These are phyloP conservation scores for Boechera stricta DNA, from an alignment of 345 rosid species.

Conservation along the genomic window DNA sequence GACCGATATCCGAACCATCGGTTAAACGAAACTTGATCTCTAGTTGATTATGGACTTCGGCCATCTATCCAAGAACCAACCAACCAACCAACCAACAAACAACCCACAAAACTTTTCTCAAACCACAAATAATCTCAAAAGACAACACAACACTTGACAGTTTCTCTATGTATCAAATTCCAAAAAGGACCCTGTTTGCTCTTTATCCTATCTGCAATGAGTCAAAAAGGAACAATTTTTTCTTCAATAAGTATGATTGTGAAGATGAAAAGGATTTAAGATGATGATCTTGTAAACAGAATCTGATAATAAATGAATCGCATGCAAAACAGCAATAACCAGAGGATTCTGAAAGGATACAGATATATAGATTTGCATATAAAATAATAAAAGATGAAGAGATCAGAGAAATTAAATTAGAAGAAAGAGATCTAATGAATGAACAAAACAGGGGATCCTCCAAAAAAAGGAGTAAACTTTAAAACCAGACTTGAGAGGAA, in stretches of 20 bases:
- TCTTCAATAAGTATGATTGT: constrained; percentile 3
- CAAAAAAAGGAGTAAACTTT: constrained; percentile 10
- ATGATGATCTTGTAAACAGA: not conserved
- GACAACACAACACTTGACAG: not conserved
- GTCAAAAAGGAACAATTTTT: constrained; percentile 13
- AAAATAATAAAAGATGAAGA: constrained; percentile 12
- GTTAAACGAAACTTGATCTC: constrained; percentile 92
- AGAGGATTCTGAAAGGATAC: constrained; percentile 1
- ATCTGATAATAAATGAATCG: constrained; percentile 27
- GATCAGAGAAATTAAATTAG: constrained; percentile 14
- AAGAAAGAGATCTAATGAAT: constrained; percentile 30
- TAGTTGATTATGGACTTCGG: constrained; percentile 76
- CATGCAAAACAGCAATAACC: constrained; percentile 33
- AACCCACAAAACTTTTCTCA: not conserved
- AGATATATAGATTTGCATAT: not conserved
- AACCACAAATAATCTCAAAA: constrained; percentile 7
- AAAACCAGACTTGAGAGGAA: constrained; percentile 24
- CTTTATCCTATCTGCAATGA: constrained; percentile 33
- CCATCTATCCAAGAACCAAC: constrained; percentile 58
- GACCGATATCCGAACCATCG: constrained; percentile 97
- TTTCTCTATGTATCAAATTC: constrained; percentile 35
- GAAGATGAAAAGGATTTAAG: constrained; percentile 12
- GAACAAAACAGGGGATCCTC: not conserved
- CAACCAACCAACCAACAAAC: not conserved
- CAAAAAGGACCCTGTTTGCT: constrained; percentile 32